Evolutionary conservation across 495 filamentous ascomycete genomes (phyloP), one percentile per base, ranked within the genome.

Genomic region (Trichodelitschia bisporula): DNA sequence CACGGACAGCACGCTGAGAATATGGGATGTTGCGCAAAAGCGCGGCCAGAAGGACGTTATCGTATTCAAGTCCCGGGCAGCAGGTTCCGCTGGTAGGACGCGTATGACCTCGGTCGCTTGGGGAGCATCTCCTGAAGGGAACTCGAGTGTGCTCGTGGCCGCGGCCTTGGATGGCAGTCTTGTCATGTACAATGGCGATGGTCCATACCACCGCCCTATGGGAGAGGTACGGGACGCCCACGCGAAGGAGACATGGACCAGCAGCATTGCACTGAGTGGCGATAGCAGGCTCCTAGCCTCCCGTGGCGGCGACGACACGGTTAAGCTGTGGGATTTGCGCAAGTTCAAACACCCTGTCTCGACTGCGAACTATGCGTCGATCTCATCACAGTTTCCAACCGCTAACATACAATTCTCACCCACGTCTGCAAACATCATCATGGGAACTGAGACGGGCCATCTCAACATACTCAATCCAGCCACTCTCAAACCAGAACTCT

Each of bases 21-120:
- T 97, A 40, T 97, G 86, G 86, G 83, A 97, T 47, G 66, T 89
- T 36, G 90, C 83, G 46, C 68, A 75, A 31, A 77, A 76, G 33
- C 58, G 80, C 25, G 66, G 66, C 28, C 86, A 97, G 44, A 86
- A 76, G 50, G 77, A 93, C 16, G 73, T 97, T 13, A 77, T 95
- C 39, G 79, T 89, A 18, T 78, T 93, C 47, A 93, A 93, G 48
- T 93, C 84, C 4, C 75, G 62, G 44, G 71, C 66, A 11, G 66
- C 69, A 5, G 83, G 86, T 3, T 75, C 73, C 28, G 89, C 79
- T 19, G 86, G 89, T 13, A 68, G 84, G 48, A 86, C 78, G 20
- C 68, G 83, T 43, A 89, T 97, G 71, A 93, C 83, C 12, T 76
- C 80, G 29, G 69, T 95, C 2, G 70, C 66, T 15, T 97, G 86